These are phyloP conservation scores for Tephrocybe rancida DNA, from an alignment of 768 basidiomycete genomes.

Conservation along the genomic window DNA sequence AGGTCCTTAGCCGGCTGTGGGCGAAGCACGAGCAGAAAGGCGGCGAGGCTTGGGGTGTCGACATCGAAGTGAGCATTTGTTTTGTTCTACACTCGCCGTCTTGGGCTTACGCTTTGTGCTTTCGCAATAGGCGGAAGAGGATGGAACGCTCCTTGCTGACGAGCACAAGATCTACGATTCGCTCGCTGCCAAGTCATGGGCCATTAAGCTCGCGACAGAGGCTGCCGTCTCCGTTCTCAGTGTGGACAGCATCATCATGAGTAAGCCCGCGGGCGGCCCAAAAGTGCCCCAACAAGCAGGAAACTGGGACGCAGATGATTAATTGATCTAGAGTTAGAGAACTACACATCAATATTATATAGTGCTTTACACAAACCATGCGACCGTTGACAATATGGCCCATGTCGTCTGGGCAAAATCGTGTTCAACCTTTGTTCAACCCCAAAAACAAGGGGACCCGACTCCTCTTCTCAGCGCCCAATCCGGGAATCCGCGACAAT, in stretches of 20 bases:
- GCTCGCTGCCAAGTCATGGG: conserved; percentile 90
- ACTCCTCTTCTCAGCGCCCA: no score
- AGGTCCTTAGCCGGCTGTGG: conserved; percentile 86
- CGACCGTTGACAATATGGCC: no score
- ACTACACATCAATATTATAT: not conserved
- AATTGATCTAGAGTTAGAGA: conserved; percentile 5
- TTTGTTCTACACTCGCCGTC: not conserved
- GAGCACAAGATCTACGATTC: conserved; percentile 80
- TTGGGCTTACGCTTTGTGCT: conserved; percentile 1
- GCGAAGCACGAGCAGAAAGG: conserved; percentile 84
- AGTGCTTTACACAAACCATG: no score
- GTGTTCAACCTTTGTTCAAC: no score
- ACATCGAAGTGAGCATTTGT: conserved; percentile 69
- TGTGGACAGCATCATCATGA: conserved; percentile 98
- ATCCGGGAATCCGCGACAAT: no score
- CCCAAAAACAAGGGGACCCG: no score
- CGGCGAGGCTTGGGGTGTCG: conserved; percentile 81
- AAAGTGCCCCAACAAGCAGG: conserved; percentile 86
- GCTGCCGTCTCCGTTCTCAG: conserved; percentile 89
- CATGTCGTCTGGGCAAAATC: no score
- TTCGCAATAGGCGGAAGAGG: conserved; percentile 72
- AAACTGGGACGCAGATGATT: conserved; percentile 85
- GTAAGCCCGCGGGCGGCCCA: conserved; percentile 88
- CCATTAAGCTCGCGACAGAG: conserved; percentile 87
- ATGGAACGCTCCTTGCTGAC: conserved; percentile 71